Percentiles rank a stretch among this genome's conserved stretches.
phyloP scores from a whole-genome alignment of 495 filamentous ascomycete species.

The Pyronema omphalodes region DNA sequence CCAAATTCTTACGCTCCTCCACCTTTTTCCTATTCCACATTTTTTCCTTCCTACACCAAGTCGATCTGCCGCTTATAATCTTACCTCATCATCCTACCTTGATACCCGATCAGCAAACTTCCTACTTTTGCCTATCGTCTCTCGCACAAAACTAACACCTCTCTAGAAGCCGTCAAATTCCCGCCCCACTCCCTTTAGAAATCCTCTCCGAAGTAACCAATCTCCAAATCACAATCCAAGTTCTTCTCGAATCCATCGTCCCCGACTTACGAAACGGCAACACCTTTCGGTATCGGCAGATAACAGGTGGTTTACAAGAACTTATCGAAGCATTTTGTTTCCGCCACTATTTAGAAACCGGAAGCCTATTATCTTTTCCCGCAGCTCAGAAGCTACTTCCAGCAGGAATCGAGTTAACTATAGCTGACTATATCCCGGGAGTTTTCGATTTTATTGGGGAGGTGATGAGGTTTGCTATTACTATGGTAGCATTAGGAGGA shows the following conservation, averaged over 20 bases:
- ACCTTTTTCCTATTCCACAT: too few species aligned
- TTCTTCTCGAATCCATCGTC: too few species aligned
- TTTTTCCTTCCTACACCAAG: not conserved
- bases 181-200: conserved; percentile 40
- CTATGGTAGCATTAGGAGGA: conserved; percentile 50
- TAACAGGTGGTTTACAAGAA: conserved; percentile 69
- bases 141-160: conserved; percentile 1
- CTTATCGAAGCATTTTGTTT: conserved; percentile 78
- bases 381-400: conserved; percentile 38
- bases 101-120: too few species aligned
- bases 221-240: conserved; percentile 46
- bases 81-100: too few species aligned
- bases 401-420: conserved; percentile 40
- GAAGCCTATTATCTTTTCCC: conserved; percentile 48
- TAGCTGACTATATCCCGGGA: conserved; percentile 77
- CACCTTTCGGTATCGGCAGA: conserved; percentile 63
- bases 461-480: conserved; percentile 89
- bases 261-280: too few species aligned
- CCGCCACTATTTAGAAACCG: conserved; percentile 64
- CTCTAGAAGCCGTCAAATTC: conserved; percentile 43
- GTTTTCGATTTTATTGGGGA: conserved; percentile 86
- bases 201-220: conserved; percentile 46
- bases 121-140: too few species aligned
- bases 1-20: too few species aligned
- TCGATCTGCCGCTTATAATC: not conserved